phyloP scores from a whole-genome alignment of 108 stramenopile species.

The Hondaea fermentalgiana region DNA sequence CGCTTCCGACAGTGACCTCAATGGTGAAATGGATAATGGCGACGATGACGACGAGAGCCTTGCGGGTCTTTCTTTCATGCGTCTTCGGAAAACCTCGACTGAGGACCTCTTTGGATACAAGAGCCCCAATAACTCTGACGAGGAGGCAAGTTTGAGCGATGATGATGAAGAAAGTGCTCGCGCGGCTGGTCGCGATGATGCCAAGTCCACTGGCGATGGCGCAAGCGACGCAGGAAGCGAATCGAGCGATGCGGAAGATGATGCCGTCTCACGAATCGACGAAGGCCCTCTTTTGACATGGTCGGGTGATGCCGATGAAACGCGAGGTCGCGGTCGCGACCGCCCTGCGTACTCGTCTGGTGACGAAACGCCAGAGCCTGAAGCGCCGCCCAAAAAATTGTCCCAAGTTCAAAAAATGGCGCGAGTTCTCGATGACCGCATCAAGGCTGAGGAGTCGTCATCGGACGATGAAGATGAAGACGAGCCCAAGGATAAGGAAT shows the following conservation, averaged over 20 bases:
- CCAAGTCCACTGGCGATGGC: no score
- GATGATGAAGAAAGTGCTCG: background rate
- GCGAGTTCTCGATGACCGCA: background rate
- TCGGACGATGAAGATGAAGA: background rate
- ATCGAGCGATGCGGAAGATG: no score
- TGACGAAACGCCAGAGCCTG: background rate
- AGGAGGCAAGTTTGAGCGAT: background rate
- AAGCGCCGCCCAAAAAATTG: background rate
- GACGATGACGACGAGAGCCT: background rate
- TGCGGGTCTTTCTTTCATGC: background rate
- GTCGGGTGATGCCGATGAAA: background rate
- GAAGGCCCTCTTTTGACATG: background rate
- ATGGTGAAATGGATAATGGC: no score
- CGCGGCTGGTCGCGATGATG: no score
- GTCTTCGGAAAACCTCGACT: background rate
- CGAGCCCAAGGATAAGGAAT: background rate
- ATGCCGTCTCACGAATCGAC: background rate
- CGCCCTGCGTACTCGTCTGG: background rate
- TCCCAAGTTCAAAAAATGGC: background rate
- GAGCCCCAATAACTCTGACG: background rate
- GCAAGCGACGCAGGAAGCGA: no score
- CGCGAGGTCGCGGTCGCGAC: background rate
- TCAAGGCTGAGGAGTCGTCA: background rate
- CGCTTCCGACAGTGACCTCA: no score
- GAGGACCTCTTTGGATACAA: background rate